Conservation (phyloP, 2,329 filamentous ascomycete genomes). For the Neonectria coccinea region DNA sequence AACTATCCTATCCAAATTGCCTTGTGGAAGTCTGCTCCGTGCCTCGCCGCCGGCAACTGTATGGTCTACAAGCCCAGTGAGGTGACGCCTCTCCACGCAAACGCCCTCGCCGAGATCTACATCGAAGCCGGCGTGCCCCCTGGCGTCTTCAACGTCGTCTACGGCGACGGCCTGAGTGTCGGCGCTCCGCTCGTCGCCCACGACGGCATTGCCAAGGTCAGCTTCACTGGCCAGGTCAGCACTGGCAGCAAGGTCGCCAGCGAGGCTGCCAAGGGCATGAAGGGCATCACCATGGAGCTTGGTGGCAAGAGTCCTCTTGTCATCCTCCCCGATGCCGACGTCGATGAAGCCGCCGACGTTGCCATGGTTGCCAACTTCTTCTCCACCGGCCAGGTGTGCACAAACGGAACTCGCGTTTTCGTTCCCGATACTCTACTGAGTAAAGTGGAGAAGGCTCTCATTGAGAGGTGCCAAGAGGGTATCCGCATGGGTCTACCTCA, state of each 20-base stretch:
- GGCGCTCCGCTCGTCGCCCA: slow-evolving; percentile 81
- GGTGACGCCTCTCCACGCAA: slow-evolving; percentile 85
- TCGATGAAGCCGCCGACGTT: slow-evolving; percentile 85
- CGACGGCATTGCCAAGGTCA: slow-evolving; percentile 82
- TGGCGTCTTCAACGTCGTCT: slow-evolving; percentile 89
- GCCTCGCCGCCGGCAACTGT: slow-evolving; percentile 86
- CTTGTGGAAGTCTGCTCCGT: slow-evolving; percentile 89
- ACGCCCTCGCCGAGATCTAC: slow-evolving; percentile 80
- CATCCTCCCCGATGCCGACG: slow-evolving; percentile 81
- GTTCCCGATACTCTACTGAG: slow-evolving; percentile 74
- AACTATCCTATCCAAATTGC: slow-evolving; percentile 94
- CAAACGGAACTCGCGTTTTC: slow-evolving; percentile 91
- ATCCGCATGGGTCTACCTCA: slow-evolving; percentile 82
- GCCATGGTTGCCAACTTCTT: slow-evolving; percentile 97
- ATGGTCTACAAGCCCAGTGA: slow-evolving; percentile 94
- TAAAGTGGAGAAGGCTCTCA: slow-evolving; percentile 74
- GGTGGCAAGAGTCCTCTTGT: slow-evolving; percentile 88
- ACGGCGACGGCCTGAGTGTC: slow-evolving; percentile 78
- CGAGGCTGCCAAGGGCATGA: slow-evolving; percentile 81
- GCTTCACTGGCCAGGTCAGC: slow-evolving; percentile 87
- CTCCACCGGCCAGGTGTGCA: slow-evolving; percentile 91
- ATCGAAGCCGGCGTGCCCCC: slow-evolving; percentile 81
- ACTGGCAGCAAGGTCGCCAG: slow-evolving; percentile 86
- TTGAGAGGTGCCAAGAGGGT: slow-evolving; percentile 67
- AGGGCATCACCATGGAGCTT: slow-evolving; percentile 92